phyloP scores from a whole-genome alignment of 2,329 filamentous ascomycete genomes.

The Thielaviopsis ethacetica region DNA sequence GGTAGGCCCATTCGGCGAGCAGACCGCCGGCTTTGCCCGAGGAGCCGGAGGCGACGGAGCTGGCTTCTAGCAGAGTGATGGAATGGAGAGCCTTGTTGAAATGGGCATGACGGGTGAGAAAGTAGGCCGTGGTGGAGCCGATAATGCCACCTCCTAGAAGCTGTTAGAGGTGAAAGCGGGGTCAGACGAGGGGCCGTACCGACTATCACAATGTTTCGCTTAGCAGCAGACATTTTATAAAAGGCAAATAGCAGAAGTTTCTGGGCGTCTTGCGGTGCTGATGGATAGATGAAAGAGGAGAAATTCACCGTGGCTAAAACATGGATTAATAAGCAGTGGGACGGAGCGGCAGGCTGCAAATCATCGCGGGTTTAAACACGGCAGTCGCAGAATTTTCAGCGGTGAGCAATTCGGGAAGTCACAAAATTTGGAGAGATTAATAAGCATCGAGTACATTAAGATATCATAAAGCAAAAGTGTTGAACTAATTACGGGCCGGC shows the following conservation, averaged over 20 bases:
- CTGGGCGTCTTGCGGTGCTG: background rate
- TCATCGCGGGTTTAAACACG: too few species aligned
- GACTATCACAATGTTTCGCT: conserved; percentile 32
- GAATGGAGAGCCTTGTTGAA: conserved; percentile 60
- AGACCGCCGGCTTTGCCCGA: conserved; percentile 91
- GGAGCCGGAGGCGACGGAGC: conserved; percentile 71
- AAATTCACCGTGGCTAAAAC: too few species aligned
- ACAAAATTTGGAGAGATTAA: too few species aligned
- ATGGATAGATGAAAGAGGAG: too few species aligned
- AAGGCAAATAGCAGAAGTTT: background rate
- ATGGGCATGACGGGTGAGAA: conserved; percentile 66
- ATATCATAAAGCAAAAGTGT: too few species aligned
- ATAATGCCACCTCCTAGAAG: conserved; percentile 68
- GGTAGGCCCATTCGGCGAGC: conserved; percentile 83
- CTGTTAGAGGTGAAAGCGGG: background rate
- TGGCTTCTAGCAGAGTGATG: conserved; percentile 77
- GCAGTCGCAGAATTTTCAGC: too few species aligned
- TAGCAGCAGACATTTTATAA: background rate
- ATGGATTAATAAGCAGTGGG: too few species aligned
- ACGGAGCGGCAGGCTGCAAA: too few species aligned
- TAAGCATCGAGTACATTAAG: too few species aligned
- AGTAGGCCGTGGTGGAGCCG: conserved; percentile 83
- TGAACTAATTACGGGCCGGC: too few species aligned
- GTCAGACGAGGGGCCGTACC: conserved; percentile 19
- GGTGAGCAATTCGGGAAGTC: too few species aligned